Conservation (phyloP, 257 asterid species). For the Salvia rosmarinus region DNA sequence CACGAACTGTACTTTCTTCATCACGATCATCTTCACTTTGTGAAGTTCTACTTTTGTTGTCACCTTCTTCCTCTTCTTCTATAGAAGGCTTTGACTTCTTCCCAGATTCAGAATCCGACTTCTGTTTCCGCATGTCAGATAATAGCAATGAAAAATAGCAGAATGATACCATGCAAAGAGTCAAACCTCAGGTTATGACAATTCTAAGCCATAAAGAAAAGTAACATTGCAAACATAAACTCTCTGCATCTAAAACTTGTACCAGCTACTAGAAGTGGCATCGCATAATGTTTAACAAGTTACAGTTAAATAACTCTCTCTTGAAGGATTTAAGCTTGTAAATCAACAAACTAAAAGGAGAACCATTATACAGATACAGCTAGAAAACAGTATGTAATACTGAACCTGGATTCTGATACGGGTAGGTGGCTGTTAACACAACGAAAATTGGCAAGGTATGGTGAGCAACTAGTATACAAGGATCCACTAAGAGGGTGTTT, state of each 20-base stretch:
- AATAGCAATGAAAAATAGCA: conserved; percentile 27
- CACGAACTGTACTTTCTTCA: conserved; percentile 43
- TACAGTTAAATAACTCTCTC: background rate
- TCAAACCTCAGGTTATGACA: background rate
- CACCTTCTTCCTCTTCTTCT: conserved; percentile 59
- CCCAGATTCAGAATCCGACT: conserved; percentile 48
- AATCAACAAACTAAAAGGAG: no score
- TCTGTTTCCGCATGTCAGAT: conserved; percentile 54
- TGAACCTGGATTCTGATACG: background rate
- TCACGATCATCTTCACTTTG: conserved; percentile 49
- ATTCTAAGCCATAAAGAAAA: background rate
- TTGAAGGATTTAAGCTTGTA: background rate
- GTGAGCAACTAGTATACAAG: background rate
- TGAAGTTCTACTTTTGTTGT: conserved; percentile 47
- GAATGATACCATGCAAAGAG: background rate
- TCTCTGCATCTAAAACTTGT: background rate
- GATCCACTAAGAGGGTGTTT: no score
- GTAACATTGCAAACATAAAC: conserved; percentile 11
- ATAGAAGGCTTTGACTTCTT: conserved; percentile 52
- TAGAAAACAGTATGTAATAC: background rate
- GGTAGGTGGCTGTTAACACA: background rate
- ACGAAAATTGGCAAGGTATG: background rate
- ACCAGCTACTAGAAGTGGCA: background rate
- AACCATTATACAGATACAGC: background rate
- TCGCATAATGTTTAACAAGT: background rate